Conservation (phyloP, 2,329 filamentous ascomycete species). For the Amauroascus niger region DNA sequence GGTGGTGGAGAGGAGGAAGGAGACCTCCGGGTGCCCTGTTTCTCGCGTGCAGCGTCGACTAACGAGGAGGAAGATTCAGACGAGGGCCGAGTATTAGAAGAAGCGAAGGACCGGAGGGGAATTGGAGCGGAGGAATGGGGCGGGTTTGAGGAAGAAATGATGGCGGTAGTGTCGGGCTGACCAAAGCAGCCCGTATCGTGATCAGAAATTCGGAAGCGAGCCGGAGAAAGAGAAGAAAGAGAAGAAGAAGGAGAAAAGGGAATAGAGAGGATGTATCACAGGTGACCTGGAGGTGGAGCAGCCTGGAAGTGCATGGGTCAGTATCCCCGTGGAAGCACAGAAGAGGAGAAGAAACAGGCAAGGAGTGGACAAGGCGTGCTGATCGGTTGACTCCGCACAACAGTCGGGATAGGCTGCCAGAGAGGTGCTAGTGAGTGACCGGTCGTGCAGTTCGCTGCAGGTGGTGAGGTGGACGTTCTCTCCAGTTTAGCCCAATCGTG, state of each 20-base stretch:
- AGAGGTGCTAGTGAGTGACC: not conserved
- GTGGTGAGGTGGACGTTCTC: not conserved
- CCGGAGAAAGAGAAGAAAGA: slow-evolving; percentile 1
- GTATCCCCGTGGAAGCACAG: slow-evolving; percentile 4
- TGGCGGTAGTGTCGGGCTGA: slow-evolving; percentile 68
- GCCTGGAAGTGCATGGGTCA: slow-evolving; percentile 7
- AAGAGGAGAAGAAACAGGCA: slow-evolving; percentile 2
- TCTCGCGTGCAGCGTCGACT: slow-evolving; percentile 37
- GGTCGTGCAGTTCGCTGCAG: not conserved
- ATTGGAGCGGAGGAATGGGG: slow-evolving; percentile 65
- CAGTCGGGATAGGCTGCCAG: slow-evolving; percentile 3
- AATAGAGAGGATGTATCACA: slow-evolving; percentile 8
- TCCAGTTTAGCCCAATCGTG: not conserved
- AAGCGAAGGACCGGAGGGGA: slow-evolving; percentile 63
- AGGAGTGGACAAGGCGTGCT: slow-evolving; percentile 4
- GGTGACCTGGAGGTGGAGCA: slow-evolving; percentile 10
- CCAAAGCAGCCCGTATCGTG: slow-evolving; percentile 54
- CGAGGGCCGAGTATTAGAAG: slow-evolving; percentile 28
- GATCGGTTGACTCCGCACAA: slow-evolving; percentile 4
- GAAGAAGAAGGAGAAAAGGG: slow-evolving; percentile 3
- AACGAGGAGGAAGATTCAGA: slow-evolving; percentile 30
- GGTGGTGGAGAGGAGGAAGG: slow-evolving; percentile 37
- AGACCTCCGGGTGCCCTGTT: slow-evolving; percentile 44
- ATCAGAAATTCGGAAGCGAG: slow-evolving; percentile 1
- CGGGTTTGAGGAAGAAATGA: slow-evolving; percentile 68